A percentile compares a stretch with the other conserved stretches of the same genome.
phyloP scores from a whole-genome alignment of 768 basidiomycete genomes.

The Hortiboletus flavorubellus region DNA sequence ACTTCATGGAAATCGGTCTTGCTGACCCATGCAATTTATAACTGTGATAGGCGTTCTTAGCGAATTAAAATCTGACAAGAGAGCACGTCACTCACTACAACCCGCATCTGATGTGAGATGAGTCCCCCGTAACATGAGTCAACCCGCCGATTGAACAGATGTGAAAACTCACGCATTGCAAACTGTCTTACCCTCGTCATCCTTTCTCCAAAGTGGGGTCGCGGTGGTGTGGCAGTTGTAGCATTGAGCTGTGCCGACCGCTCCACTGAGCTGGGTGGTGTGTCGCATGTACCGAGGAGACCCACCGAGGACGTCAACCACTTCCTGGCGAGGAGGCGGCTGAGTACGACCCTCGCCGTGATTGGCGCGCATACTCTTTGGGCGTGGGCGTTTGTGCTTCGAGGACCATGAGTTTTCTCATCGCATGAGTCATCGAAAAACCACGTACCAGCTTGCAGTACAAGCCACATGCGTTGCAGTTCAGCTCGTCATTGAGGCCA shows the following conservation, averaged over 20 bases:
- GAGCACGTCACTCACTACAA: constrained; percentile 51
- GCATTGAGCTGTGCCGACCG: constrained; percentile 63
- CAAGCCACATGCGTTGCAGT: constrained; percentile 85
- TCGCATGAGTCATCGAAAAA: neutral
- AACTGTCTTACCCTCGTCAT: constrained; percentile 87
- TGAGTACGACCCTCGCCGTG: constrained; percentile 71
- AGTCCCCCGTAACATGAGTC: constrained; percentile 9
- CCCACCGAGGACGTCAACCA: constrained; percentile 71
- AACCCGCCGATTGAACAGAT: constrained; percentile 3
- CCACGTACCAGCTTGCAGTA: constrained; percentile 78
- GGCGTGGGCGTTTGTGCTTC: constrained; percentile 84
- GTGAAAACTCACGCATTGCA: constrained; percentile 81
- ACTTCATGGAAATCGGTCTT: constrained; percentile 88
- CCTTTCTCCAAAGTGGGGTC: constrained; percentile 87
- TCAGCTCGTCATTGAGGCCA: constrained; percentile 83
- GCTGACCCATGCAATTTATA: constrained; percentile 85
- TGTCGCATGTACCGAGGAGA: constrained; percentile 32
- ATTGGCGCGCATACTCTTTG: constrained; percentile 80
- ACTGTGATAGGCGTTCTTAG: constrained; percentile 28
- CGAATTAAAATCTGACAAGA: neutral
- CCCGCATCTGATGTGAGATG: constrained; percentile 54
- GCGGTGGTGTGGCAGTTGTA: constrained; percentile 89
- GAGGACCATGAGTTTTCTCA: neutral
- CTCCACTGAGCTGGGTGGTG: constrained; percentile 28
- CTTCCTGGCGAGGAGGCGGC: constrained; percentile 61